Percentiles rank a stretch among this genome's conserved stretches.
Evolutionary conservation across 345 rosid species (phyloP).

Genomic region (Eucalyptus viminalis): DNA sequence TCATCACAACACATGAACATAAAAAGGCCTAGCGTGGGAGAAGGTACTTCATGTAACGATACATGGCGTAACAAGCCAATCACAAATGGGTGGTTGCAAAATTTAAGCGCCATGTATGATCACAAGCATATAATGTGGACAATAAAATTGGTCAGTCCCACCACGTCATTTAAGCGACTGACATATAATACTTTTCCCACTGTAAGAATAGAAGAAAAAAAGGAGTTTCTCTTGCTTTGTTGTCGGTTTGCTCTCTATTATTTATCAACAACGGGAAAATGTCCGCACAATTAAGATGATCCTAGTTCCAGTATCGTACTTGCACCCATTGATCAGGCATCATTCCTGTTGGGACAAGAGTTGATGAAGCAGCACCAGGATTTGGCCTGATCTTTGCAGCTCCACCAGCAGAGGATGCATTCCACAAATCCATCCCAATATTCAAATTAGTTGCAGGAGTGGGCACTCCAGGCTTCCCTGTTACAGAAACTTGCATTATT

Average conservation of each 20-base stretch:
- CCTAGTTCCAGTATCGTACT: constrained; percentile 17
- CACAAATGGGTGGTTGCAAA: neutral
- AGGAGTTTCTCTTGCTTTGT: neutral
- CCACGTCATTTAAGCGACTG: neutral
- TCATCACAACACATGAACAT: neutral
- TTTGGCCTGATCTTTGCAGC: constrained; percentile 44
- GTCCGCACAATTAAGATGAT: neutral
- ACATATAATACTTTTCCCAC: neutral
- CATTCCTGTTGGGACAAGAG: constrained; percentile 17
- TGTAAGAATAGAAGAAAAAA: neutral
- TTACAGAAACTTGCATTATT: constrained; percentile 35
- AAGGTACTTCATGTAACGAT: neutral
- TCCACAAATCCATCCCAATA: constrained; percentile 94
- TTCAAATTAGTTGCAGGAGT: constrained; percentile 67
- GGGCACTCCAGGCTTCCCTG: constrained; percentile 52
- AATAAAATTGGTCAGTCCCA: neutral
- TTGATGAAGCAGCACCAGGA: constrained; percentile 20
- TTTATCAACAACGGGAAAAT: neutral
- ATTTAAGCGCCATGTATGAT: neutral
- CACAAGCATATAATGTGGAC: neutral
- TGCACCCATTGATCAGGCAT: constrained; percentile 59
- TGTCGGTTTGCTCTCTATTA: neutral
- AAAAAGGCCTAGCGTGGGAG: neutral
- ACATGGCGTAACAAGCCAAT: neutral
- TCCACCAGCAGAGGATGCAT: constrained; percentile 45